Percentiles rank a stretch among this genome's conserved stretches.
Evolutionary conservation across 257 asterid genomes (phyloP).

Genomic region (Mentha longifolia): DNA sequence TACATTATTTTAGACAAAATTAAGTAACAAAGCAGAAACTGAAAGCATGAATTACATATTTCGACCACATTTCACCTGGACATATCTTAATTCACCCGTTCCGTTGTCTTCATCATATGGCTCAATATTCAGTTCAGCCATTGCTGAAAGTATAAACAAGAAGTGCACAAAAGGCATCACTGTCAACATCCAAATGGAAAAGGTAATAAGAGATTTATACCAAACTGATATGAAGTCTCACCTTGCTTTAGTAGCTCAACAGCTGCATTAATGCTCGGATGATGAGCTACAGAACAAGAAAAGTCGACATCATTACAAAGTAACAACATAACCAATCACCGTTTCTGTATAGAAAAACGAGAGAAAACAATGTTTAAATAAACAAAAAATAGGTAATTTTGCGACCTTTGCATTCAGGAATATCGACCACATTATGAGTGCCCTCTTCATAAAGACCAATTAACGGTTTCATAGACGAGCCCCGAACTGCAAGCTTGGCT

Average conservation of each 20-base stretch:
- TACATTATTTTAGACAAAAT: not conserved
- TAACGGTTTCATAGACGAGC: slow-evolving; percentile 66
- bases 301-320: slow-evolving; percentile 17
- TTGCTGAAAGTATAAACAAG: slow-evolving; percentile 45
- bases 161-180: slow-evolving; percentile 21
- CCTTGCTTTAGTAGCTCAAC: slow-evolving; percentile 79
- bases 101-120: slow-evolving; percentile 90
- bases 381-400: not conserved
- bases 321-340: not conserved
- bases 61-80: slow-evolving; percentile 60
- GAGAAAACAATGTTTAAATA: not conserved
- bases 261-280: slow-evolving; percentile 88
- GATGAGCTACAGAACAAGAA: slow-evolving; percentile 70
- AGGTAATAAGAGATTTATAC: slow-evolving; percentile 10
- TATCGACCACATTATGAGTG: slow-evolving; percentile 80
- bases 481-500: slow-evolving; percentile 92
- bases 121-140: slow-evolving; percentile 63
- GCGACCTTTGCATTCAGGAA: slow-evolving; percentile 88
- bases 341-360: not conserved
- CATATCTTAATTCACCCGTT: slow-evolving; percentile 90
- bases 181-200: slow-evolving; percentile 4
- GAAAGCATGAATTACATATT: slow-evolving; percentile 16
- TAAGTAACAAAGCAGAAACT: slow-evolving; percentile 7
- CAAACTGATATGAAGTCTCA: slow-evolving; percentile 30
- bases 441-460: slow-evolving; percentile 92